Evolutionary conservation across 164 flowering plant species (phyloP), one percentile per base, ranked within the genome.

Genomic region (Nymphaea colorata): DNA sequence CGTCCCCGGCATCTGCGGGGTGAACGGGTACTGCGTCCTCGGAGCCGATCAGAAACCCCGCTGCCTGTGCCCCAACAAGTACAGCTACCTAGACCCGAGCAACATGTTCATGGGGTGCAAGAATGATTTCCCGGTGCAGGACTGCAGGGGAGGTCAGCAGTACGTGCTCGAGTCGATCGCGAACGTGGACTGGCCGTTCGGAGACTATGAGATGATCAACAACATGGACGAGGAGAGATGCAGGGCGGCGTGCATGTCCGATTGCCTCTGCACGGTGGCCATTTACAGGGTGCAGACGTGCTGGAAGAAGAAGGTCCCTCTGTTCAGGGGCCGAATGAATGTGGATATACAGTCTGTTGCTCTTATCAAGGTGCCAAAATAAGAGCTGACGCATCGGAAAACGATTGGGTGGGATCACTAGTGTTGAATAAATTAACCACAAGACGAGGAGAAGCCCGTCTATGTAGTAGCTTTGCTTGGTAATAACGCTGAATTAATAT

Each of bases 301-400:
- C 53, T 82, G 79, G 79, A 80, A 77, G 77, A 82, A 82, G 79
- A 80, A 71, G 69, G 42, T 79, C 5, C 86, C 83, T 0, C 78
- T 75, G 10, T 67, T 68, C 0, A 71, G 77, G 66, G 84, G 84
- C 44, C 75, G 74, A 51, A 14, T 53, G 2, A 59, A 63, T 4
- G 0, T 10, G 3, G 42, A 51, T 8, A 59, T 43, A 4, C 43
- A 14, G 0, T 59, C 69, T 2, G 73, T 15, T 18, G 71, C 78
- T 16, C 66, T 79, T 4, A 43, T 79, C 61, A 82, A 82, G 69
- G 69, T 79, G 1, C 44, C 71, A 51, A 77, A 15, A 44, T 41
- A 16, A 4, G n/a, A 42, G 42, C 25, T 69, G 0, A 43, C 2
- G 10, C 2, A 15, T 45, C 59, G 12, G 14, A 25, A 15, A 51